These are phyloP conservation scores for Cucumis melo DNA, from an alignment of 306 rosid genomes.

Conservation along the genomic window DNA sequence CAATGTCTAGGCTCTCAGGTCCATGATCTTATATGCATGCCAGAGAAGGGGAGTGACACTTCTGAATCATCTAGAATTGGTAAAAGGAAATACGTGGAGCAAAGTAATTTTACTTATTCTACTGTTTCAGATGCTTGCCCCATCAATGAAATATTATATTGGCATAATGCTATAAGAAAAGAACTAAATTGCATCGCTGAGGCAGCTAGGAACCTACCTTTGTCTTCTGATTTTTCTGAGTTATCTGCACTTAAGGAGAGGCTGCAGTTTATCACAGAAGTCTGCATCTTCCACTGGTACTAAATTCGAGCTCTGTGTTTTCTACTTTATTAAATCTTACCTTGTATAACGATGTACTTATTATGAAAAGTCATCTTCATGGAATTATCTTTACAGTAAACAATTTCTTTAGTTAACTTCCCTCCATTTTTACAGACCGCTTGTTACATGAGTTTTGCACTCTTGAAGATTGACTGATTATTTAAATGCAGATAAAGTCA, in stretches of 20 bases:
- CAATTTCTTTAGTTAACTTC: background rate
- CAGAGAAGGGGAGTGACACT: slow-evolving; percentile 27
- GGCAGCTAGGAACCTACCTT: slow-evolving; percentile 29
- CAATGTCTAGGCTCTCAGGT: background rate
- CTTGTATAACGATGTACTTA: background rate
- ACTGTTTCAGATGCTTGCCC: slow-evolving; percentile 45
- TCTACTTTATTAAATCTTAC: background rate
- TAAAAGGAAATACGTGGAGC: slow-evolving; percentile 62
- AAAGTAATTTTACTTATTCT: slow-evolving; percentile 33
- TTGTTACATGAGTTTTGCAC: background rate
- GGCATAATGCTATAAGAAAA: slow-evolving; percentile 91
- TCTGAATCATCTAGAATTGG: slow-evolving; percentile 50
- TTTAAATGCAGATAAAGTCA: background rate
- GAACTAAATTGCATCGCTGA: slow-evolving; percentile 73
- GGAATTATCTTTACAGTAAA: background rate
- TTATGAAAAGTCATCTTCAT: background rate
- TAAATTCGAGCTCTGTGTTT: background rate
- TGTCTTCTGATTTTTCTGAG: slow-evolving; percentile 56
- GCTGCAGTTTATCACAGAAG: slow-evolving; percentile 90
- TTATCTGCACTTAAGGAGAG: slow-evolving; percentile 76
- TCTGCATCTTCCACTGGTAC: slow-evolving; percentile 97
- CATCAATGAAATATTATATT: slow-evolving; percentile 77
- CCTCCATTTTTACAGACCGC: background rate
- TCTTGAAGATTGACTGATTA: background rate
- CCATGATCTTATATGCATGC: background rate